Conservation (phyloP, 2,329 filamentous ascomycete species). For the Chrysosporium queenslandicum region DNA sequence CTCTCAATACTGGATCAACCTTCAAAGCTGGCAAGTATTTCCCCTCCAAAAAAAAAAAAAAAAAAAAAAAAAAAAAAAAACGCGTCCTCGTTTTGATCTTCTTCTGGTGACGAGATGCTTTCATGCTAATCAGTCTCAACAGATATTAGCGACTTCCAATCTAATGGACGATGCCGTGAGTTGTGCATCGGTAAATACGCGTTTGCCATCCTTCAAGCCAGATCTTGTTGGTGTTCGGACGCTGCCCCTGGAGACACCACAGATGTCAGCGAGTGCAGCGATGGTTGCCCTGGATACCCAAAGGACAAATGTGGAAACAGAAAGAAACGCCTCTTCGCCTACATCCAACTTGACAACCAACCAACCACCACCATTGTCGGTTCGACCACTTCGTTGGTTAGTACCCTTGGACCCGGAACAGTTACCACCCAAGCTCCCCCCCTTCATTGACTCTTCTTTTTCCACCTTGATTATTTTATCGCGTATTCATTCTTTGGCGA, state of each 20-base stretch:
- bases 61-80: too few relatives aligned
- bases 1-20: constrained; percentile 36
- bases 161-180: constrained; percentile 35
- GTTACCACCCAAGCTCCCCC: constrained; percentile 5
- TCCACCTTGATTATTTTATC: constrained; percentile 2
- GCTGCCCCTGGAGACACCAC: constrained; percentile 33
- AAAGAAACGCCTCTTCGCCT: constrained; percentile 34
- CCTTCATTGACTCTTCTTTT: constrained; percentile 1
- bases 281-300: constrained; percentile 40
- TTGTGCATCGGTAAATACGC: constrained; percentile 36
- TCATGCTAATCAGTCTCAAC: background rate
- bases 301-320: constrained; percentile 37
- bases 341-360: constrained; percentile 31
- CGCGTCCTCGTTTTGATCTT: too few relatives aligned
- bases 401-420: constrained; percentile 11
- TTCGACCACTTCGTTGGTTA: constrained; percentile 16
- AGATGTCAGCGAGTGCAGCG: constrained; percentile 30
- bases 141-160: constrained; percentile 37
- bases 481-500: constrained; percentile 3
- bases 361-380: constrained; percentile 22
- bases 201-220: constrained; percentile 38
- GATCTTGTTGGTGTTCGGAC: constrained; percentile 43
- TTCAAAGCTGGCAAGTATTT: constrained; percentile 29
- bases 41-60: too few relatives aligned
- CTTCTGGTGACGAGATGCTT: too few relatives aligned